Percentiles rank a stretch among this genome's conserved stretches.
These are phyloP conservation scores for Ustilago trichophora DNA, from an alignment of 1,284 basidiomycete genomes.

Conservation along the genomic window DNA sequence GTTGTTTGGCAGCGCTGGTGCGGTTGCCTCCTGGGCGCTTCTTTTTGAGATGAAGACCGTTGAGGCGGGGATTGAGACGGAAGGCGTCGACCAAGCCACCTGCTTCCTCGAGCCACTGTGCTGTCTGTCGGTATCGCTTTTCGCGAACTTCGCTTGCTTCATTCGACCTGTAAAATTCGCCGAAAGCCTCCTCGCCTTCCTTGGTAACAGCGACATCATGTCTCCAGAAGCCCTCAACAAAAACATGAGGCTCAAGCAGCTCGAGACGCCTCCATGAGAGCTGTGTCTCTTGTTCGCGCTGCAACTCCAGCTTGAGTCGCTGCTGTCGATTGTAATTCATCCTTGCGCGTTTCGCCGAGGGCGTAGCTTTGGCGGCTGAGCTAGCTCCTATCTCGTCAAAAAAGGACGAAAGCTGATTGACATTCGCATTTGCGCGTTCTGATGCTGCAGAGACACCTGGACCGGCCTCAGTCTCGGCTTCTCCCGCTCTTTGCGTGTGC, in stretches of 20 bases:
- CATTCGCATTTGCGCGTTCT: constrained; percentile 1
- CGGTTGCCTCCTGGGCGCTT: constrained; percentile 11
- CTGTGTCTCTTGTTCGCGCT: constrained; percentile 61
- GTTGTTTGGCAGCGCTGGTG: constrained; percentile 6
- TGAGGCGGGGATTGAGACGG: constrained; percentile 73
- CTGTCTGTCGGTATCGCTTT: constrained; percentile 63
- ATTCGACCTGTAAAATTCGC: constrained; percentile 8
- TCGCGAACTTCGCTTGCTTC: constrained; percentile 22
- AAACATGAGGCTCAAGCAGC: constrained; percentile 52
- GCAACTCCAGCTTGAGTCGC: constrained; percentile 48
- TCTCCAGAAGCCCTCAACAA: constrained; percentile 57
- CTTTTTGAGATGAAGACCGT: constrained; percentile 20
- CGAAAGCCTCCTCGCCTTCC: constrained; percentile 20
- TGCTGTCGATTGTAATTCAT: constrained; percentile 42
- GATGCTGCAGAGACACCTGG: background rate
- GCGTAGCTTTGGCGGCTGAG: constrained; percentile 6
- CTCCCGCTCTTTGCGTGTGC: constrained; percentile 17
- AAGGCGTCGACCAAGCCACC: constrained; percentile 87
- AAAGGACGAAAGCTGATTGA: constrained; percentile 38
- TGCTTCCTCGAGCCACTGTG: constrained; percentile 81
- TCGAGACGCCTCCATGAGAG: constrained; percentile 51
- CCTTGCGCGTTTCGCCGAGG: constrained; percentile 22
- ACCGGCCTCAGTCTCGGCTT: background rate
- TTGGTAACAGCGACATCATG: constrained; percentile 51
- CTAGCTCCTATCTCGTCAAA: constrained; percentile 49